Evolutionary conservation across 352 stramenopile species (phyloP).

Genomic region (Blastocystis sp.): DNA sequence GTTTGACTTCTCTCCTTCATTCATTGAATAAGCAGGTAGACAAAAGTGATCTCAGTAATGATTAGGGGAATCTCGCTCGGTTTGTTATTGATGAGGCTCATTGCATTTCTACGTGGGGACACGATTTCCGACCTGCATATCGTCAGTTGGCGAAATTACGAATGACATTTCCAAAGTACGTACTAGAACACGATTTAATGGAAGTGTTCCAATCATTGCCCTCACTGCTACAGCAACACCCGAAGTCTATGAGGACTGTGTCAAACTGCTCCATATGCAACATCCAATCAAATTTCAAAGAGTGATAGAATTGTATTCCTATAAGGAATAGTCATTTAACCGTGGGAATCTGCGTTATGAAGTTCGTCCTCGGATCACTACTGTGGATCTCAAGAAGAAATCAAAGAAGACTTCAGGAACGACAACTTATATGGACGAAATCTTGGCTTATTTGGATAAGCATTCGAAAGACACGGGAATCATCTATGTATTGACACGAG

Average conservation of each 20-base stretch:
- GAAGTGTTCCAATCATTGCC: slow-evolving; percentile 73
- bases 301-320: neutral
- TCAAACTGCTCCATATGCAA: slow-evolving; percentile 72
- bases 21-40: slow-evolving; percentile 46
- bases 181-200: slow-evolving; percentile 62
- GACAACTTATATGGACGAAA: slow-evolving; percentile 13
- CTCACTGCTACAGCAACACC: slow-evolving; percentile 81
- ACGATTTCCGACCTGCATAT: slow-evolving; percentile 98
- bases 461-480: slow-evolving; percentile 65
- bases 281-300: slow-evolving; percentile 63
- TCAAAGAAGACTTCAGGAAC: slow-evolving; percentile 65
- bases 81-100: slow-evolving; percentile 95
- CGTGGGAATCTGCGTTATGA: slow-evolving; percentile 78
- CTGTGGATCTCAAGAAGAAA: slow-evolving; percentile 65
- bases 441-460: slow-evolving; percentile 57
- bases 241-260: slow-evolving; percentile 76
- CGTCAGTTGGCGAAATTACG: slow-evolving; percentile 82
- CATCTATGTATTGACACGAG: slow-evolving; percentile 27
- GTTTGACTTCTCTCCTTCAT: neutral
- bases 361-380: slow-evolving; percentile 71
- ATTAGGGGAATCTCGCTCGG: slow-evolving; percentile 75
- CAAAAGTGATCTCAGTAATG: neutral
- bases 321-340: slow-evolving; percentile 76
- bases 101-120: slow-evolving; percentile 90
- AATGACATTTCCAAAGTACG: slow-evolving; percentile 82